Percentiles rank a stretch among this genome's conserved stretches.
Evolutionary conservation across 1,284 basidiomycete genomes (phyloP).

Genomic region (Microbotryomycetes sp.): DNA sequence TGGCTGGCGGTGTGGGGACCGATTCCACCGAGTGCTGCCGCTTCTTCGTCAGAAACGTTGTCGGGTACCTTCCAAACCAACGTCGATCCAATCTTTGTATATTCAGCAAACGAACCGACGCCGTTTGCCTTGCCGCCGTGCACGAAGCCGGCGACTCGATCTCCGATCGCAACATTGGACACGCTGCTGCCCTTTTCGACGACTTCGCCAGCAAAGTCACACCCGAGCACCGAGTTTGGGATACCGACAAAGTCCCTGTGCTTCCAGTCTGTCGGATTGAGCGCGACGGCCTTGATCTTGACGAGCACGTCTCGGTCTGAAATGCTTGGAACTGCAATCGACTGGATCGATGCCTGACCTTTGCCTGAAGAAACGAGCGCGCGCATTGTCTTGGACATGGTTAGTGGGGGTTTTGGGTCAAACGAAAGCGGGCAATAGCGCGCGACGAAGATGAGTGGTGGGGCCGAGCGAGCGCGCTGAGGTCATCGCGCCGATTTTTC

Average conservation of each 20-base stretch:
- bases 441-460: neutral
- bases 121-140: slow-evolving; percentile 43
- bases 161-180: slow-evolving; percentile 49
- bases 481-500: no score
- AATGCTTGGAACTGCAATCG: neutral
- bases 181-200: slow-evolving; percentile 52
- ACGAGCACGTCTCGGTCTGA: neutral
- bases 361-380: neutral
- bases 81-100: slow-evolving; percentile 39
- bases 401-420: slow-evolving; percentile 6
- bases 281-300: slow-evolving; percentile 22
- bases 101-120: slow-evolving; percentile 43
- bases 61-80: slow-evolving; percentile 38
- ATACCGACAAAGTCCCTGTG: slow-evolving; percentile 33
- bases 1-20: slow-evolving; percentile 42
- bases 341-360: neutral
- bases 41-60: slow-evolving; percentile 48
- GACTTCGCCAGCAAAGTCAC: slow-evolving; percentile 54
- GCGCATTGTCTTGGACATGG: slow-evolving; percentile 11
- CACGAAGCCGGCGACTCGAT: slow-evolving; percentile 50
- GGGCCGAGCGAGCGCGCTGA: no score
- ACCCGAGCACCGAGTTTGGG: slow-evolving; percentile 48
- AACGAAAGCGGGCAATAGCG: neutral
- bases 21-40: slow-evolving; percentile 41
- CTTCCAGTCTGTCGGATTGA: slow-evolving; percentile 41